Percentiles rank a stretch among this genome's conserved stretches.
Conservation (phyloP, 371 early-diverging fungal species). For the Mortierella sp. region DNA sequence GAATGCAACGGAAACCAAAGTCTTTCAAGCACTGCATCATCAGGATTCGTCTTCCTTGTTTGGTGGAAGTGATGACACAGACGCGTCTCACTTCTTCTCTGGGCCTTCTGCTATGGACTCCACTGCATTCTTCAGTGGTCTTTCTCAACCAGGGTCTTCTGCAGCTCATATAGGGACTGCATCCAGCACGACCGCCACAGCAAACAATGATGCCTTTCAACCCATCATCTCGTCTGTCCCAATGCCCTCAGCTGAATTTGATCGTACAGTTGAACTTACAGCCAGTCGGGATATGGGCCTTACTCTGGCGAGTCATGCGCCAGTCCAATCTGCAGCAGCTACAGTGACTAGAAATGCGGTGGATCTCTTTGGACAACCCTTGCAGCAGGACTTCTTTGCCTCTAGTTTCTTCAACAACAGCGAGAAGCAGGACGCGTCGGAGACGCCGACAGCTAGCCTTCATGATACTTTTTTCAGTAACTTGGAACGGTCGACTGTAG, state of each 20-base stretch:
- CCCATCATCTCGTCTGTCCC: neutral
- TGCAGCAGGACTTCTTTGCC: neutral
- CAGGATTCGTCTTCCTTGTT: conserved; percentile 15
- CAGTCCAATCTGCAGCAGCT: neutral
- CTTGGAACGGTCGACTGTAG: neutral
- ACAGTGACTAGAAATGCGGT: neutral
- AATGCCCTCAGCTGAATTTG: neutral
- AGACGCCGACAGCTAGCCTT: neutral
- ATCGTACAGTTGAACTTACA: neutral
- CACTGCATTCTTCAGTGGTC: conserved; percentile 18
- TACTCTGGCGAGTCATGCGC: neutral
- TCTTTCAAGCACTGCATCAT: neutral
- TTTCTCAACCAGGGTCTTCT: neutral
- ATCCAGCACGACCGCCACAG: neutral
- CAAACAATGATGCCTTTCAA: neutral
- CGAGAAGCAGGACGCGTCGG: neutral
- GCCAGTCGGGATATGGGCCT: neutral
- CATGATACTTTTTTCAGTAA: neutral
- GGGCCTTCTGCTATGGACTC: conserved; percentile 4
- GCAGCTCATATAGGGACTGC: neutral
- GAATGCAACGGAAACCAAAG: neutral
- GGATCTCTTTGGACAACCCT: neutral
- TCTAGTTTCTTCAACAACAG: neutral
- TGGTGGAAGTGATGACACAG: conserved; percentile 1
- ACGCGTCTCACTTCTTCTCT: conserved; percentile 19